Conservation (phyloP, 108 stramenopile species). For the Nitzschia palea region DNA sequence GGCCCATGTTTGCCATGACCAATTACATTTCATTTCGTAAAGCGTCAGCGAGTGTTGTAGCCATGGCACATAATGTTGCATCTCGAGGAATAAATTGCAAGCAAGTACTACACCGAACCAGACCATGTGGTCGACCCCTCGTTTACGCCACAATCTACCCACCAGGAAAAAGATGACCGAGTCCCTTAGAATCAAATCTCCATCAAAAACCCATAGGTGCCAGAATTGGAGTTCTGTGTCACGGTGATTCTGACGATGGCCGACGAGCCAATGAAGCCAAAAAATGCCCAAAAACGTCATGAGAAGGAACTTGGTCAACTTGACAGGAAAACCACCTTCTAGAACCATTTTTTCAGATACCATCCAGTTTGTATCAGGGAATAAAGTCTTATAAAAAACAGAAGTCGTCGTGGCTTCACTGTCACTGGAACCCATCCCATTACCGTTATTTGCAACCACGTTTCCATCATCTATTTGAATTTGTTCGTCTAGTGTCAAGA, state of each 20-base stretch:
- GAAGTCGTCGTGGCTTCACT: neutral
- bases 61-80: constrained; percentile 38
- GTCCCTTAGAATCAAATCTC: constrained; percentile 44
- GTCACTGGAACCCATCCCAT: too few species aligned
- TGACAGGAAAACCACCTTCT: constrained; percentile 25
- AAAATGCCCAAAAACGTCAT: constrained; percentile 29
- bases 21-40: constrained; percentile 64
- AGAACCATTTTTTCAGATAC: neutral
- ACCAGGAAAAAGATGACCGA: constrained; percentile 58
- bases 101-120: constrained; percentile 36
- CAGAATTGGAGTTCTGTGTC: constrained; percentile 33
- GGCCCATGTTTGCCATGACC: constrained; percentile 57
- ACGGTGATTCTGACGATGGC: constrained; percentile 4
- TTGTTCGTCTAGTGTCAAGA: neutral
- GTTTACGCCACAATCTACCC: constrained; percentile 43
- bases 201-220: constrained; percentile 50
- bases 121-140: constrained; percentile 46
- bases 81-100: constrained; percentile 41
- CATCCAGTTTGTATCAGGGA: constrained; percentile 4
- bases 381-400: constrained; percentile 1
- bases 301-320: constrained; percentile 51
- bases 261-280: constrained; percentile 37
- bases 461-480: neutral
- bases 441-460: neutral
- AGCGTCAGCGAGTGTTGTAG: constrained; percentile 60